A percentile compares a stretch with the other conserved stretches of the same genome.
Conservation (phyloP, 768 basidiomycete species). For the Leccinum ochraceum region DNA sequence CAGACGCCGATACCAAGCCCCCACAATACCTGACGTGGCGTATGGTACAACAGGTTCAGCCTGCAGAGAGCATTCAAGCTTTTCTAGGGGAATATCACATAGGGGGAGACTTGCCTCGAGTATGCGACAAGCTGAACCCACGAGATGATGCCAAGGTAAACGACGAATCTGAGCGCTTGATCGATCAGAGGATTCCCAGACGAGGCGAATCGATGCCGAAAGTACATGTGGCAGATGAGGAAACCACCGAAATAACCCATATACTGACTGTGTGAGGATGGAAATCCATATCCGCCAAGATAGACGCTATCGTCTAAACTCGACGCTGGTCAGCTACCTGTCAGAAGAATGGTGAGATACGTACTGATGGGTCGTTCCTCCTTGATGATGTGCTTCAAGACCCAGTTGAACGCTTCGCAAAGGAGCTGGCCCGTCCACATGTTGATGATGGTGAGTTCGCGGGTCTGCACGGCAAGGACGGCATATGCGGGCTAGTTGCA, state of each 20-base stretch:
- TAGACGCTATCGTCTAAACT: constrained; percentile 20
- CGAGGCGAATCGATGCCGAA: constrained; percentile 62
- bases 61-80: constrained; percentile 36
- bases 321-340: constrained; percentile 4
- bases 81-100: neutral
- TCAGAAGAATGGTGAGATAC: constrained; percentile 17
- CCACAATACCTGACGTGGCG: constrained; percentile 70
- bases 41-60: constrained; percentile 73
- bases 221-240: constrained; percentile 69
- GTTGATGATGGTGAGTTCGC: constrained; percentile 75
- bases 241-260: constrained; percentile 88
- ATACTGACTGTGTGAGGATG: constrained; percentile 87
- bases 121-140: constrained; percentile 75
- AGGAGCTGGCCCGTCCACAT: constrained; percentile 84
- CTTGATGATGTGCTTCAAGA: constrained; percentile 66
- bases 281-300: constrained; percentile 76
- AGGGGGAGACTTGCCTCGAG: constrained; percentile 57
- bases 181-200: constrained; percentile 57
- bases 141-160: constrained; percentile 50
- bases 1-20: constrained; percentile 64
- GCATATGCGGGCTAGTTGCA: constrained; percentile 71
- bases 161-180: constrained; percentile 41
- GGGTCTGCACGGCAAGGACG: constrained; percentile 68
- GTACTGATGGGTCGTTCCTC: constrained; percentile 68
- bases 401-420: constrained; percentile 69